Base-by-base conservation (phyloP, 768 basidiomycete species). In the Lentinula boryana region DNA sequence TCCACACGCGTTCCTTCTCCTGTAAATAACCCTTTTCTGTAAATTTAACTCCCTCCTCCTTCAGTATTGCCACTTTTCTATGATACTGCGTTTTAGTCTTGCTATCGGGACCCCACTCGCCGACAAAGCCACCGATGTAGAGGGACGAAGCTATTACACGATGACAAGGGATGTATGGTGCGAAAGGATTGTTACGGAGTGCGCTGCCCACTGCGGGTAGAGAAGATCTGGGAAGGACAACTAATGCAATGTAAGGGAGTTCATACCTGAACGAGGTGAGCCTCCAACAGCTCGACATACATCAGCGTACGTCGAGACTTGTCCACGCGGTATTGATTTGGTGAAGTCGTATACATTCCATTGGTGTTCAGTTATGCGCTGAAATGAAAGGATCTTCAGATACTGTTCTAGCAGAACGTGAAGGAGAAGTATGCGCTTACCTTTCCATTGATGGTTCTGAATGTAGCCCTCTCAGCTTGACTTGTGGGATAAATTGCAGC, bases 101-200 rank as follows among this genome's bases (percentile, higher is more conserved):
- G 60, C 73, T 67, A n/a, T 73, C 69, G 33, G 71, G 75, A 3
- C 79, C 81, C 83, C 84, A 86, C 69, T 87, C 83, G 16, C 86
- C 87, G 43, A 71, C 74, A 67, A 84, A 88, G 0, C 88, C 88
- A 2, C 86, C 87, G 12, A 88, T 74, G 58, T 77, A 86, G 10
- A 78, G 68, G 63, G 78, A 82, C 0, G 85, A 82, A 0, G 86
- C 84, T 13, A 89, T 80, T 56, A 90, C 79, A 36, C 88, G 82
- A 65, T 89, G 88, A 62, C 88, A 90, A 0, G 88, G 88, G 4
- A 89, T 76, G 61, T 75, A 78, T 0, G 88, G 88, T 4, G 80
- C 79, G 68, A 89, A 90, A 0, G 88, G 87, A 65, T 89, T 89
- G 54, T 75, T 77, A 44, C 83, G 76, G 31, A 89, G 71, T 0